Base-by-base conservation (phyloP, 306 rosid species). In the Alnus rubra region DNA sequence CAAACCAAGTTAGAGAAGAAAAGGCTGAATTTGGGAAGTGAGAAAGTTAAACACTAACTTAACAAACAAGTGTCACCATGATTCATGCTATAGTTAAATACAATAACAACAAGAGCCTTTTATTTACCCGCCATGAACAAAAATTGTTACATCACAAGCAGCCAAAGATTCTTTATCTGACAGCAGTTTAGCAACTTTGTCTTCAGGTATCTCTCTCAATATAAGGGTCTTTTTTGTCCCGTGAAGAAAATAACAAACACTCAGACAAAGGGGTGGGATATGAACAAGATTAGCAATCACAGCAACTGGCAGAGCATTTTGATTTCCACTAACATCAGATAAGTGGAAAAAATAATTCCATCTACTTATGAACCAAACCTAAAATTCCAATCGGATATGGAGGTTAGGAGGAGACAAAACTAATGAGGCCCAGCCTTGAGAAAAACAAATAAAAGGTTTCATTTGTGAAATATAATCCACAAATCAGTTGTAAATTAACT, bases 91-190 rank as follows among this genome's bases (percentile, higher is more conserved):
- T 42, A 14, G 15, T 28, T 33, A 71, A 11, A 72, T 78, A 53
- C 44, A 35, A 71, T 39, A 11, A 42, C 5, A 42, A 60, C n/a
- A 5, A n/a, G 30, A 49, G 23, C n/a, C 44, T 53, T 56, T 39
- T 45, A 50, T 78, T 87, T 78, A 93, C 99, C 99, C 89, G 88
- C 91, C 98, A 71, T 91, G 92, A 83, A 91, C 93, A 86, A 96
- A 93, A 79, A 93, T 85, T 47, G 98, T 98, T 52, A 95, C 85
- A 78, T 91, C 99, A 81, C 98, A 93, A 35, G 92, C 88, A 76
- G 99, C 98, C 90, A 95, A 85, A 83, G 98, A 89, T 79, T 91
- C 99, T 86, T 91, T 95, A 76, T 80, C 87, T 76, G 90, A 86
- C 76, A 95, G 78, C 78, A 95, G 59, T 79, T 74, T 91, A 55